phyloP scores from a whole-genome alignment of 2,329 filamentous ascomycete species.

The Ascosphaera apis region DNA sequence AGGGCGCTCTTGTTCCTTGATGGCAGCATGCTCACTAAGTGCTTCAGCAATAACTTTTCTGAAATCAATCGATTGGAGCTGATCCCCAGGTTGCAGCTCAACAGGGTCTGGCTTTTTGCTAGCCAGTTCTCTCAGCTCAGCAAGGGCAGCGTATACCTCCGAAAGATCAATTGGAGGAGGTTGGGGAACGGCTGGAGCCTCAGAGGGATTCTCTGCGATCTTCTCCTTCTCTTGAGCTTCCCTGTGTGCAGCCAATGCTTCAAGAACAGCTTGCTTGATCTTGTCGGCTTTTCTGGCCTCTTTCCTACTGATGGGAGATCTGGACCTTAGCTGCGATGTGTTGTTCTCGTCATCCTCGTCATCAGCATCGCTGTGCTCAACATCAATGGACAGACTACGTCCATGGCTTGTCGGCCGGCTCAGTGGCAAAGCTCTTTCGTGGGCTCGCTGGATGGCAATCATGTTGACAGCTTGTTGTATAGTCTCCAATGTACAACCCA shows the following conservation, averaged over 20 bases:
- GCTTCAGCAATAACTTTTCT: slow-evolving; percentile 40
- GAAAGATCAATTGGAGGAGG: slow-evolving; percentile 15
- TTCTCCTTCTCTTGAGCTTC: slow-evolving; percentile 10
- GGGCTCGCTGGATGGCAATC: too few relatives aligned
- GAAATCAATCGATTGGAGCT: slow-evolving; percentile 27
- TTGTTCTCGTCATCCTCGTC: slow-evolving; percentile 52
- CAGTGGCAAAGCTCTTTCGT: too few relatives aligned
- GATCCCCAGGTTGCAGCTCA: slow-evolving; percentile 11
- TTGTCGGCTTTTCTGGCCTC: slow-evolving; percentile 68
- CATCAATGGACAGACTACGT: slow-evolving; percentile 35
- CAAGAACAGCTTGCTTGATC: slow-evolving; percentile 43
- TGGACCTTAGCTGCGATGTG: slow-evolving; percentile 35
- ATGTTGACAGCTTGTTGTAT: slow-evolving; percentile 49
- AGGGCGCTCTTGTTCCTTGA: slow-evolving; percentile 26
- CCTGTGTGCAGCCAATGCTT: slow-evolving; percentile 34
- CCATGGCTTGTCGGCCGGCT: slow-evolving; percentile 33
- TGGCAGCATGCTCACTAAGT: slow-evolving; percentile 33
- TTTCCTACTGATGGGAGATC: slow-evolving; percentile 43
- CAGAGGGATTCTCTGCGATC: slow-evolving; percentile 5
- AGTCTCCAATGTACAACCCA: slow-evolving; percentile 53
- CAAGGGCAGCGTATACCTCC: slow-evolving; percentile 17
- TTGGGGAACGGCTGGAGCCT: slow-evolving; percentile 4
- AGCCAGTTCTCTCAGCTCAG: slow-evolving; percentile 11
- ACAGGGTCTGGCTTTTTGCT: slow-evolving; percentile 3
- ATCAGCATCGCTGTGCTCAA: slow-evolving; percentile 67